Percentiles rank a stretch among this genome's conserved stretches.
These are phyloP conservation scores for Plasmodium vivax DNA, from an alignment of 169 alveolate genomes.

Conservation along the genomic window DNA sequence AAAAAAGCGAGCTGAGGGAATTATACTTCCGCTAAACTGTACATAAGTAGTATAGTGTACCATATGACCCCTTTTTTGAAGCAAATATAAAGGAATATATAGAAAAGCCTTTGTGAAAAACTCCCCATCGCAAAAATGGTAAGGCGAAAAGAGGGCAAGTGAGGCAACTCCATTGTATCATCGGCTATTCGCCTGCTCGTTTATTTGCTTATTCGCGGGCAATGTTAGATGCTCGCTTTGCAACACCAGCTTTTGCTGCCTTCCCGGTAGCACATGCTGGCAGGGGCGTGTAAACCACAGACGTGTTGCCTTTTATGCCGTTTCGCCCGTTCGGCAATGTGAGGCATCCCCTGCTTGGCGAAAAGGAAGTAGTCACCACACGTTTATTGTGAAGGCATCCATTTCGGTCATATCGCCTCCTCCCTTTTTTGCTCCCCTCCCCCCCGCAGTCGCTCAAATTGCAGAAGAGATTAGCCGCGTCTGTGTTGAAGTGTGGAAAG, in stretches of 20 bases:
- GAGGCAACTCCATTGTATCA: neutral
- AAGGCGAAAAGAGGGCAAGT: neutral
- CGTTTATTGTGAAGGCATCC: neutral
- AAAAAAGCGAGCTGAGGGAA: neutral
- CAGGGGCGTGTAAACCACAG: neutral
- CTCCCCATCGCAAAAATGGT: neutral
- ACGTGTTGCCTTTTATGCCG: neutral
- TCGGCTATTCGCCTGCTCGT: neutral
- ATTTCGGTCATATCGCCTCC: neutral
- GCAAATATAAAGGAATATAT: neutral
- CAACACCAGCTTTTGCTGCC: neutral
- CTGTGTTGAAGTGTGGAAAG: conserved; percentile 97
- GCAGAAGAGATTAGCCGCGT: conserved; percentile 98
- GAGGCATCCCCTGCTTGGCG: neutral
- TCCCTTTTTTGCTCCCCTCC: neutral
- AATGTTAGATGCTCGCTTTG: neutral
- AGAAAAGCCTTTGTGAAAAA: neutral
- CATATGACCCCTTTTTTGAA: neutral
- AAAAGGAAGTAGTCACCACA: neutral
- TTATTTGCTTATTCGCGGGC: neutral
- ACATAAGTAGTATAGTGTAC: neutral
- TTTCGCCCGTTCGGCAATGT: neutral
- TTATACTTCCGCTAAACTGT: neutral
- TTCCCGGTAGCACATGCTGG: neutral
- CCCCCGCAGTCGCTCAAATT: conserved; percentile 89